These are phyloP conservation scores for Darksidea phi DNA, from an alignment of 495 filamentous ascomycete species.

Conservation along the genomic window DNA sequence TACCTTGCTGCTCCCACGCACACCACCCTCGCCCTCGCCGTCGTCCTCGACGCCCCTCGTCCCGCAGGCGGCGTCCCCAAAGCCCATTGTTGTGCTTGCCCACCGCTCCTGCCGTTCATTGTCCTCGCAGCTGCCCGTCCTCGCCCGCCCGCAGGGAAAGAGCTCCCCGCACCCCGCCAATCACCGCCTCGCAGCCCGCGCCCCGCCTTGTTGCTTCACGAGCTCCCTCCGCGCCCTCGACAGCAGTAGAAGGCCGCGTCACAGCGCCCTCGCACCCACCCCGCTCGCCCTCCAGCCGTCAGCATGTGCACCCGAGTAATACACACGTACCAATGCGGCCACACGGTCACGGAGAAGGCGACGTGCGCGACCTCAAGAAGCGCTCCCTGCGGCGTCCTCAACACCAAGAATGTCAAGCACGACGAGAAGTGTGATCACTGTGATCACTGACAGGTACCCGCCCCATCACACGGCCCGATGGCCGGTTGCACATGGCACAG, in stretches of 20 bases:
- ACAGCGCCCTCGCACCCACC: not conserved
- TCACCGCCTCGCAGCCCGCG: not conserved
- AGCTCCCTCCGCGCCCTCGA: not conserved
- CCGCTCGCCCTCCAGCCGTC: not conserved
- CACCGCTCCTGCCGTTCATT: not conserved
- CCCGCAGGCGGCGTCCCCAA: not conserved
- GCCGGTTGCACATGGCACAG: slow-evolving; percentile 6
- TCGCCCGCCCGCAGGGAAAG: not conserved
- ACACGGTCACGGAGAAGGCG: slow-evolving; percentile 35
- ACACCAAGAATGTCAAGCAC: slow-evolving; percentile 41
- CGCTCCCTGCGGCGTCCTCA: slow-evolving; percentile 34
- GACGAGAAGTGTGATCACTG: slow-evolving; percentile 44
- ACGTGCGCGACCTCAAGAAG: slow-evolving; percentile 43
- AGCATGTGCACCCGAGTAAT: slow-evolving; percentile 43
- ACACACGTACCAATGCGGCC: slow-evolving; percentile 42
- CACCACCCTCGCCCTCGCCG: not conserved
- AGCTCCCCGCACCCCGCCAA: slow-evolving; percentile 2
- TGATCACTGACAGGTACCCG: slow-evolving; percentile 36
- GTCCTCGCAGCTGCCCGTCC: not conserved
- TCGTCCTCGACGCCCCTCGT: not conserved
- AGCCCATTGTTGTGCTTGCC: not conserved
- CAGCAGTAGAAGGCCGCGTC: slow-evolving; percentile 10
- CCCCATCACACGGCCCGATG: not conserved
- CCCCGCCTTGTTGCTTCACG: not conserved
- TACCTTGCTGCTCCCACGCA: not conserved